Base-by-base conservation (phyloP, 2,329 filamentous ascomycete genomes). In the Aspergillus floridensis region DNA sequence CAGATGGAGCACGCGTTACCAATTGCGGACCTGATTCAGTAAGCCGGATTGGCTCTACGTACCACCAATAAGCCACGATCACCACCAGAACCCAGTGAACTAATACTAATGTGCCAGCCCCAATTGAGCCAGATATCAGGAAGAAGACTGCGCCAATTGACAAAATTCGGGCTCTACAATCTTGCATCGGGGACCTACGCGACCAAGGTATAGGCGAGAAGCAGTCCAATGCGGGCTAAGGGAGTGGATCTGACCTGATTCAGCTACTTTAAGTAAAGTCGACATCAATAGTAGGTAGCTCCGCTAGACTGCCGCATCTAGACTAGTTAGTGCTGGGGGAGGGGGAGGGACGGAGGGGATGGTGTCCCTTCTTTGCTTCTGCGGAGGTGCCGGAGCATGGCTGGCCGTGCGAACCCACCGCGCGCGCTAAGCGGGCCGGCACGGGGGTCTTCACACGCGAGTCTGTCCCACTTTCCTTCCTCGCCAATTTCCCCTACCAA, bases 371-470 rank as follows among this genome's bases (percentile, higher is more conserved):
- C 35, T 16, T 46, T 31, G 49, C 48, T 47, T 26, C 48, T 22
- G 35, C 24, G 54, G 54, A 50, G 54, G 44, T 52, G 4, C 49
- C 29, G 38, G 48, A 51, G 49, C 29, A 35, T 51, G 38, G 26
- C 31, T 52, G 5, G 8, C 26, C 49, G 29, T 38, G 38, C 38
- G 16, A 26, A 51, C 41, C 55, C 55, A 57, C 48, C 49, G 35
- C 49, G 48, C 55, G 35, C 55, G 48, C 55, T 52, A 57, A 57
- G 55, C 55, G 55, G 55, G 32, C 55, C 55, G 55, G 55, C 31
- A 49, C 48, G 49, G 38, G 55, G 38, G 55, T 57, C 55, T 38
- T 57, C 49, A 46, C 22, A 38, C 55, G 48, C 49, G 48, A 47
- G 52, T 54, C 52, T 32, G 35, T 32, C 19, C 24, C 26, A 19